Evolutionary conservation across 2,329 filamentous ascomycete genomes (phyloP), one percentile per base, ranked within the genome.

Genomic region (Cyclaneusma minus): DNA sequence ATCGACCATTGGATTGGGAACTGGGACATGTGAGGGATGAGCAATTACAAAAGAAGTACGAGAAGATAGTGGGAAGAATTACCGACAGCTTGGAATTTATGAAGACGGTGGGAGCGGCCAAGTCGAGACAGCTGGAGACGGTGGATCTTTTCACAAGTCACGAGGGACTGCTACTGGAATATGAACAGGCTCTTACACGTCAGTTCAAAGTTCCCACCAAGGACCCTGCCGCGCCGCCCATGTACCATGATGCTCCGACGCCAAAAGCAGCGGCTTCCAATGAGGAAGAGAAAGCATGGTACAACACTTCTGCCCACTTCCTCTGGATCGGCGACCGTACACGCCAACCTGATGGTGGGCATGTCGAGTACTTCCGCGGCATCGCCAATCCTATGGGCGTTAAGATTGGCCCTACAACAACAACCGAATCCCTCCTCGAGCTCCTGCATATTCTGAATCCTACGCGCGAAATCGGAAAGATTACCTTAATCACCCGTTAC

Each of bases 241-340:
- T 27, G 33, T 35, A n/a, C 38, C 33, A 29, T 35, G 37, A 29
- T 38, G 39, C 39, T 29, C 10, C 12, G 31, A 27, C 22, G 25
- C 25, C 21, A 27, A 21, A 16, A 10, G 21, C 25, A 19, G 45
- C 29, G 22, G 33, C 31, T 9, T 32, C 42, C 5, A 35, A 42
- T 25, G 47, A 44, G 16, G 36, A 42, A 21, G 42, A 43, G 29
- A 68, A 68, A 43, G 72, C 75, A 43, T 91, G 81, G 65, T 95
- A 91, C 58, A 79, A 93, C 54, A 95, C 87, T 0, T 92, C 83
- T 4, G 82, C 83, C 0, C 89, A 98, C 50, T 95, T 98, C 59
- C 67, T 98, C 49, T 98, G 89, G 89, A 91, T 98, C 42, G 89
- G 89, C 29, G 89, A 98, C 52, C 80, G 89, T 37, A 98, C 89